phyloP scores from a whole-genome alignment of 768 basidiomycete species.

The Naganishia antarctica region DNA sequence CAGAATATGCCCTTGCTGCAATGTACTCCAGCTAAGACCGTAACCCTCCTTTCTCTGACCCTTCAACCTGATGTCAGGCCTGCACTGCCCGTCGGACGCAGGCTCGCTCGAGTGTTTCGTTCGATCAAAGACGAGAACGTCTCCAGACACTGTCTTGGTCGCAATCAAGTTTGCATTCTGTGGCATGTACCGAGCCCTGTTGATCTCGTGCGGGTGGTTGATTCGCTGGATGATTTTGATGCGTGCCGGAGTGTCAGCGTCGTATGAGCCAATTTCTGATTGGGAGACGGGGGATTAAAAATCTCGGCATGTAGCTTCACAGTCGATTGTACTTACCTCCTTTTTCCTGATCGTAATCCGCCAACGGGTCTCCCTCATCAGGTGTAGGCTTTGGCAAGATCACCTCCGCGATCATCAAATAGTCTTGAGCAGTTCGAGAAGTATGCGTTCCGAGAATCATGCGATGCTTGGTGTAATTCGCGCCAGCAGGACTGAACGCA shows the following conservation, averaged over 20 bases:
- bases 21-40: slow-evolving; percentile 86
- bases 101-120: slow-evolving; percentile 95
- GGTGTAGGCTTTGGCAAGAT: slow-evolving; percentile 71
- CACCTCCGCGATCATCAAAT: slow-evolving; percentile 90
- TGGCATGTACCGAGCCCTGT: slow-evolving; percentile 97
- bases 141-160: slow-evolving; percentile 84
- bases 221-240: slow-evolving; percentile 89
- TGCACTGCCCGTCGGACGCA: slow-evolving; percentile 73
- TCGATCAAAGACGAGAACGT: slow-evolving; percentile 90
- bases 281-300: not conserved
- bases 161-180: slow-evolving; percentile 97
- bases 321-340: slow-evolving; percentile 54
- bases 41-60: slow-evolving; percentile 94
- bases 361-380: slow-evolving; percentile 67
- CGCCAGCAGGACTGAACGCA: slow-evolving; percentile 69
- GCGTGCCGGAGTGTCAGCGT: slow-evolving; percentile 73
- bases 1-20: slow-evolving; percentile 74
- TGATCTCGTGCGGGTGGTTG: slow-evolving; percentile 92
- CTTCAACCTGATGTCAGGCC: slow-evolving; percentile 81
- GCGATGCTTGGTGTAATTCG: slow-evolving; percentile 90
- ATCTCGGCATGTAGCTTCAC: not conserved
- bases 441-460: slow-evolving; percentile 96
- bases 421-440: slow-evolving; percentile 86
- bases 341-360: slow-evolving; percentile 83
- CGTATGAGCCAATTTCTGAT: slow-evolving; percentile 82